Base-by-base conservation (phyloP, 805 yeast genomes). In the Suhomyces kilbournensis region DNA sequence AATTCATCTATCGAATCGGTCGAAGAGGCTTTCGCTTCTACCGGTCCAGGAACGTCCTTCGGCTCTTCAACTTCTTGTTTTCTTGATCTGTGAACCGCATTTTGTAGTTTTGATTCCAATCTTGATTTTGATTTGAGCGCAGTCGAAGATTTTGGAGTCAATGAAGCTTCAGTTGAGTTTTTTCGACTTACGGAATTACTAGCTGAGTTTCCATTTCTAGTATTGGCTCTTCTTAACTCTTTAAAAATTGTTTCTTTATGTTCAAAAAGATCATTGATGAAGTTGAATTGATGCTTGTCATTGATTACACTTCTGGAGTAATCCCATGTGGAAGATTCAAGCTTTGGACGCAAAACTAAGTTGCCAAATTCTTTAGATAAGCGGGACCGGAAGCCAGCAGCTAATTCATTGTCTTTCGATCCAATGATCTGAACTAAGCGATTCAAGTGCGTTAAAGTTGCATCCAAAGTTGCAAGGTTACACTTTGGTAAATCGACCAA, bases 391-490 rank as follows among this genome's bases (percentile, higher is more conserved):
- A 73, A 73, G 0, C 67, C 63, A 0, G 74, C 46, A 6, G 75
- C 68, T 54, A 69, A 57, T 10, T 58, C 72, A 49, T 55, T 64
- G 59, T 61, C 70, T 65, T 63, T 79, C 57, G 64, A 75, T 63
- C 78, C 81, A 68, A 64, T 76, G 62, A 64, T 73, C 50, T 65
- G 69, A 26, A 85, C 79, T 52, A 90, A 69, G 46, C 96, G 75
- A 49, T 79, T 77, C 64, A 90, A 80, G 67, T 90, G 96, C 1
- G 90, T 83, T 38, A 85, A 78, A n/a, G 90, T 68, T 1, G 92
- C 91, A 65, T 87, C 92, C 50, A 90, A 75, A 0, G 96, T 87
- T 1, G 96, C 93, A 43, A 89, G 73, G 60, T 86, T 87, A 44
- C 86, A 77, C 48, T 85, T 81, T 19, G 90, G 84, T 50, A 90